These are phyloP conservation scores for Beauveria caledonica DNA, from an alignment of 2,329 filamentous ascomycete species.

Conservation along the genomic window DNA sequence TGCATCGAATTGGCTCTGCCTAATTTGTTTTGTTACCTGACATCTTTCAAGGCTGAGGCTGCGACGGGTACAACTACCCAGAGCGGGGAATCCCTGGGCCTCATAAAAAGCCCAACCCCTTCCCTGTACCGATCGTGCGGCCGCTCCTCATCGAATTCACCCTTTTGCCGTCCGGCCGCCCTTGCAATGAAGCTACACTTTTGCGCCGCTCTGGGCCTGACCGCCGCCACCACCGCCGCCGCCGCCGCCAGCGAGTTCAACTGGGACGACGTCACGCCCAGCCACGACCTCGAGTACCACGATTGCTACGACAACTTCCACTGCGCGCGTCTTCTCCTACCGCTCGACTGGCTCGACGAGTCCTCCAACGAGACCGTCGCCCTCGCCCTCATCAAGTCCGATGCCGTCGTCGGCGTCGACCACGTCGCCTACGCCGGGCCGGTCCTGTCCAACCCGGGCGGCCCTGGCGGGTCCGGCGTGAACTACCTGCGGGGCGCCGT, in stretches of 20 bases:
- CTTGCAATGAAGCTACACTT: background rate
- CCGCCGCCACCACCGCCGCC: background rate
- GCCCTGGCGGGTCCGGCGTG: conserved; percentile 35
- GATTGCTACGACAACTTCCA: conserved; percentile 30
- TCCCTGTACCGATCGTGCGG: background rate
- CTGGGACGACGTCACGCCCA: conserved; percentile 29
- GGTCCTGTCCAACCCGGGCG: conserved; percentile 37
- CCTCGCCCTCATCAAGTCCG: conserved; percentile 34
- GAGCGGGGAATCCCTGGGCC: background rate
- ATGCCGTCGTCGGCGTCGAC: conserved; percentile 29
- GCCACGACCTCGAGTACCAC: conserved; percentile 28
- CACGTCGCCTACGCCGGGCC: conserved; percentile 33
- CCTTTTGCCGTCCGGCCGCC: background rate
- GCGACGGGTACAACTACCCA: background rate
- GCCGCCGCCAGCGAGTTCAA: conserved; percentile 22
- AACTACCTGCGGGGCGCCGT: conserved; percentile 19
- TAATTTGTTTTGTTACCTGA: too few relatives aligned
- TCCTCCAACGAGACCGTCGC: conserved; percentile 23
- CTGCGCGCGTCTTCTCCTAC: conserved; percentile 35
- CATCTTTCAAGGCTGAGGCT: background rate
- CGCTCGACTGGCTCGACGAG: conserved; percentile 33
- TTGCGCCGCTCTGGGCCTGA: background rate
- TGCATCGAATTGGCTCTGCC: too few relatives aligned
- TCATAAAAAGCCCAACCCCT: background rate
- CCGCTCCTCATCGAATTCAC: background rate